phyloP scores from a whole-genome alignment of 1,284 basidiomycete species.

The Leccinum griseonigrum region DNA sequence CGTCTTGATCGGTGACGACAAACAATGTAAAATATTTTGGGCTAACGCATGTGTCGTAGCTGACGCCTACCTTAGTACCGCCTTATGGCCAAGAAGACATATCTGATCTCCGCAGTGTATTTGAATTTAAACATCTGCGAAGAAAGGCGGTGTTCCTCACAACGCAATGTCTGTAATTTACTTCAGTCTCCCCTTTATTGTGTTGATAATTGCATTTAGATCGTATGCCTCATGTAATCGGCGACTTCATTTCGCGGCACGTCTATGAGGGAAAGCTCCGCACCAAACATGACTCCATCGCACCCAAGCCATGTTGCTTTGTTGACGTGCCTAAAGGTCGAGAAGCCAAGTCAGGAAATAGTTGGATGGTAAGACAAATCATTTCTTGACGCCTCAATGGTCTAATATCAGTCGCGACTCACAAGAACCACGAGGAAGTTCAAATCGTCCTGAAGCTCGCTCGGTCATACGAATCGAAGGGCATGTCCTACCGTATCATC shows the following conservation, averaged over 20 bases:
- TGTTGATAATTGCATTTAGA: conserved; percentile 32
- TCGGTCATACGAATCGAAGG: conserved; percentile 4
- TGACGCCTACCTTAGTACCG: conserved; percentile 37
- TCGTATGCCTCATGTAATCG: conserved; percentile 50
- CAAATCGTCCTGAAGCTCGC: conserved; percentile 25
- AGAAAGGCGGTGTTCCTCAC: conserved; percentile 34
- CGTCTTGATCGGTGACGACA: conserved; percentile 74
- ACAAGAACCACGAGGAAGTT: conserved; percentile 27
- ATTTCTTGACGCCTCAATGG: too few relatives aligned
- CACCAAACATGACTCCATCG: conserved; percentile 16
- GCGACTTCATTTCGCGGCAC: conserved; percentile 40
- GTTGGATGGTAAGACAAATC: conserved; percentile 28
- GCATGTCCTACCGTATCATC: conserved; percentile 25
- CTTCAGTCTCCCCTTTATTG: background rate
- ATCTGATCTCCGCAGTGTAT: conserved; percentile 41
- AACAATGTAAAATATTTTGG: conserved; percentile 52
- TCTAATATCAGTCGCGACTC: background rate
- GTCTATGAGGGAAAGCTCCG: conserved; percentile 38
- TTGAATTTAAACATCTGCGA: conserved; percentile 43
- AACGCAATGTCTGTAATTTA: conserved; percentile 41
- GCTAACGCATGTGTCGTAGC: background rate
- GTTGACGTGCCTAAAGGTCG: conserved; percentile 31
- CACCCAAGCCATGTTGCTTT: conserved; percentile 23
- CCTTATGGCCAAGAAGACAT: conserved; percentile 47
- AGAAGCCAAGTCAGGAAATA: conserved; percentile 23